Conservation (phyloP, 768 basidiomycete species). For the Phylloporus sp. region DNA sequence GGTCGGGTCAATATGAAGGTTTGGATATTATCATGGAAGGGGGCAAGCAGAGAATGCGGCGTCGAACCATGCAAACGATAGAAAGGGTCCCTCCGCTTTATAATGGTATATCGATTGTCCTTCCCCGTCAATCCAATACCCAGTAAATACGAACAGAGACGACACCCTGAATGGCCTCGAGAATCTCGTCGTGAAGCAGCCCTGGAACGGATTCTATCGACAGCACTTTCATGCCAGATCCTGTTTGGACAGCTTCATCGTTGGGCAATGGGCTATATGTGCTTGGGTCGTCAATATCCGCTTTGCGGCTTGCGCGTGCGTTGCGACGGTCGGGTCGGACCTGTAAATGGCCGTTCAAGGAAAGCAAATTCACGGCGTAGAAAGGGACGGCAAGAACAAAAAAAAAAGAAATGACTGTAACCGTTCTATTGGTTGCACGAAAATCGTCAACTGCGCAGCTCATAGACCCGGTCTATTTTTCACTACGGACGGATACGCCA, state of each 20-base stretch:
- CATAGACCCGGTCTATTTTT: conserved; percentile 6
- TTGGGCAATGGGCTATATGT: conserved; percentile 5
- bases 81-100: conserved; percentile 31
- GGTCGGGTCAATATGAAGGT: conserved; percentile 40
- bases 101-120: conserved; percentile 13
- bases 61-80: conserved; percentile 28
- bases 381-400: conserved; percentile 10
- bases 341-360: not conserved
- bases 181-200: conserved; percentile 25
- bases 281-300: conserved; percentile 14
- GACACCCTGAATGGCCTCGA: conserved; percentile 19
- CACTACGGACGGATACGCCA: conserved; percentile 2
- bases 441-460: no score
- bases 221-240: conserved; percentile 12
- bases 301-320: conserved; percentile 17
- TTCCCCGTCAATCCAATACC: conserved; percentile 23
- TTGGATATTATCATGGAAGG: conserved; percentile 37
- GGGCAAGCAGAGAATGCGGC: conserved; percentile 14
- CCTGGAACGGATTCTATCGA: conserved; percentile 20
- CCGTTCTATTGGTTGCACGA: conserved; percentile 7
- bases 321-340: conserved; percentile 8
- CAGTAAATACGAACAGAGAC: conserved; percentile 15
- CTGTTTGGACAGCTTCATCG: conserved; percentile 3
- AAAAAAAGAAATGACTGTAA: no score
- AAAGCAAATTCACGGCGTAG: conserved; percentile 8